phyloP scores from a whole-genome alignment of 148 eudicot species.

The Polygonum aviculare region DNA sequence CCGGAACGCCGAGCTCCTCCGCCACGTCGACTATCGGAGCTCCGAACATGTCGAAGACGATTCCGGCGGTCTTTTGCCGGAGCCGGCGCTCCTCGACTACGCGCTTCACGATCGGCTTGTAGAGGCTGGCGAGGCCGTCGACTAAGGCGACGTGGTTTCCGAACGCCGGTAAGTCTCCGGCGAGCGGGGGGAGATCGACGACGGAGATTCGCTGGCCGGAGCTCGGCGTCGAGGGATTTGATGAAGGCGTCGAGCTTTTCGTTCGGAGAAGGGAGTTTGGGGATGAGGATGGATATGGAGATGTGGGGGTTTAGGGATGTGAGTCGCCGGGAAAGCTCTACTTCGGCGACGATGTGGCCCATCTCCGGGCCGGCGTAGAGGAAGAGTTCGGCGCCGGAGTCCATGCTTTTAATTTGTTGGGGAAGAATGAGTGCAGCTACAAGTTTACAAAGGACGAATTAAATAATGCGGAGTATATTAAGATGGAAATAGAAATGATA shows the following conservation, averaged over 20 bases:
- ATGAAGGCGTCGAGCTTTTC: conserved; percentile 11
- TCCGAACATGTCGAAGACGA: conserved; percentile 27
- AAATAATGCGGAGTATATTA: too few relatives aligned
- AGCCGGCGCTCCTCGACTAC: background rate
- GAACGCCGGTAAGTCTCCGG: background rate
- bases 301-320: conserved; percentile 20
- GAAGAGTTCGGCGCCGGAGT: conserved; percentile 24
- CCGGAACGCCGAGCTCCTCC: conserved; percentile 19
- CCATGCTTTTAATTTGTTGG: background rate
- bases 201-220: background rate
- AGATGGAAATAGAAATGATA: too few relatives aligned
- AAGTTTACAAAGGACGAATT: too few relatives aligned
- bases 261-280: conserved; percentile 16
- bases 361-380: conserved; percentile 42
- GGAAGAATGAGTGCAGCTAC: too few relatives aligned
- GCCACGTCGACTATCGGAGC: conserved; percentile 21
- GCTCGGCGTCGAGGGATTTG: background rate
- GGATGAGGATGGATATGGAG: conserved; percentile 28
- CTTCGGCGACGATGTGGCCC: conserved; percentile 41
- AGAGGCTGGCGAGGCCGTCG: background rate
- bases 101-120: background rate
- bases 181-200: background rate
- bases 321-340: conserved; percentile 41
- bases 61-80: background rate
- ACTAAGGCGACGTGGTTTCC: background rate